These are phyloP conservation scores for Crithidia bombi DNA, from an alignment of 208 protist species.

Conservation along the genomic window DNA sequence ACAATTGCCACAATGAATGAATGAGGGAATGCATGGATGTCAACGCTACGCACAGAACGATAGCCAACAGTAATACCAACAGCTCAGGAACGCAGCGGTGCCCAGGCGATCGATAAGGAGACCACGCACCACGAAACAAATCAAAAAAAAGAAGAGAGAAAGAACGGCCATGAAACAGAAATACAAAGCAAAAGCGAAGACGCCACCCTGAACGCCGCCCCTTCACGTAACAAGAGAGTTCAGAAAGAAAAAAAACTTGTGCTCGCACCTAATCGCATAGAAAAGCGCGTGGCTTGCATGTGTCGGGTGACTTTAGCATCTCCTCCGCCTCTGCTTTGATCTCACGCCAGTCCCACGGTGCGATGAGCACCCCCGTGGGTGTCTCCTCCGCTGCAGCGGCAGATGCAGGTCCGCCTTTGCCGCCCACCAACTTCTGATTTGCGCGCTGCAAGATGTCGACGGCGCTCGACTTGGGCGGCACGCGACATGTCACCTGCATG, in stretches of 20 bases:
- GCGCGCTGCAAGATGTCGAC: constrained; percentile 17
- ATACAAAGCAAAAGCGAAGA: no score
- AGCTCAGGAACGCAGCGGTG: not conserved
- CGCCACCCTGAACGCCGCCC: no score
- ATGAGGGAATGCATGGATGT: no score
- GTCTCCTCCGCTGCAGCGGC: not conserved
- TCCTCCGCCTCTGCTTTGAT: constrained; percentile 45
- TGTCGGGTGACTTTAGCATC: constrained; percentile 41
- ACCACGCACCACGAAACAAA: constrained; percentile 6
- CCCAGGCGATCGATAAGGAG: not conserved
- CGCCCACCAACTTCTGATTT: constrained; percentile 5
- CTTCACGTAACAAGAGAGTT: no score
- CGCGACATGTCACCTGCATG: constrained; percentile 22
- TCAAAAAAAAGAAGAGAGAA: not conserved
- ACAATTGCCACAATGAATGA: no score
- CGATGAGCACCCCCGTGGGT: not conserved
- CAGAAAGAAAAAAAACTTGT: no score
- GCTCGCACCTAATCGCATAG: constrained; percentile 24
- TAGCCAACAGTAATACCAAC: not conserved
- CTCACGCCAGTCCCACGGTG: constrained; percentile 32
- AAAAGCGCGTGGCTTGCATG: constrained; percentile 45
- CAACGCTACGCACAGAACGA: no score
- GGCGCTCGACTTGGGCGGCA: constrained; percentile 20
- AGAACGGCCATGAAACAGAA: not conserved
- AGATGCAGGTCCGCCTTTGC: not conserved